These are phyloP conservation scores for Penicillium oxalicum DNA, from an alignment of 2,329 filamentous ascomycete genomes.

Conservation along the genomic window DNA sequence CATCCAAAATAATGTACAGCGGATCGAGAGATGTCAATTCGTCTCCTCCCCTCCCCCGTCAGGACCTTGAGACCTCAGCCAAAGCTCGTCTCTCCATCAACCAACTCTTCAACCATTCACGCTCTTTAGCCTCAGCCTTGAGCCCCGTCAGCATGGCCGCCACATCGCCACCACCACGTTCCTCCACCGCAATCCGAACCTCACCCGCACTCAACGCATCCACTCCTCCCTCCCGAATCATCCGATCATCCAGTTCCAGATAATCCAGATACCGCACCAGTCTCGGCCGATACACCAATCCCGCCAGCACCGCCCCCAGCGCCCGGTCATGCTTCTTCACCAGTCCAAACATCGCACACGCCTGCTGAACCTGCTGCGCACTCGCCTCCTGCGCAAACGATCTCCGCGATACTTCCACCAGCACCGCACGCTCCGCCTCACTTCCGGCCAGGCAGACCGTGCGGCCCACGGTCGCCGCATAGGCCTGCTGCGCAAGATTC, in stretches of 20 bases:
- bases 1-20: no score
- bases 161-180: constrained; percentile 52
- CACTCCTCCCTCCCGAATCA: constrained; percentile 62
- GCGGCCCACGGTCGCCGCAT: constrained; percentile 14
- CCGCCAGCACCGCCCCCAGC: constrained; percentile 26
- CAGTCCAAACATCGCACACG: constrained; percentile 32
- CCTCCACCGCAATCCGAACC: constrained; percentile 63
- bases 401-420: constrained; percentile 23
- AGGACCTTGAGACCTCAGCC: background rate
- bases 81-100: constrained; percentile 11
- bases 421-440: constrained; percentile 26
- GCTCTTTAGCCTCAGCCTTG: constrained; percentile 27
- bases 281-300: constrained; percentile 47
- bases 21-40: no score
- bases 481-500: constrained; percentile 20
- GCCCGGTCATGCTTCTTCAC: constrained; percentile 38
- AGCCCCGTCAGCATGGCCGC: constrained; percentile 14
- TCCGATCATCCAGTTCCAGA: constrained; percentile 62
- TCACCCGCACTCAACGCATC: constrained; percentile 56
- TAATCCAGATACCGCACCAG: constrained; percentile 55
- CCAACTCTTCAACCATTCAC: constrained; percentile 36
- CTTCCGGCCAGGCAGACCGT: constrained; percentile 16
- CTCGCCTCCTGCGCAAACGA: constrained; percentile 14
- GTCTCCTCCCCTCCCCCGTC: no score
- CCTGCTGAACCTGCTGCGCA: constrained; percentile 26